Evolutionary conservation across 208 protist genomes (phyloP).

Genomic region (Wallacemonas rigidus): DNA sequence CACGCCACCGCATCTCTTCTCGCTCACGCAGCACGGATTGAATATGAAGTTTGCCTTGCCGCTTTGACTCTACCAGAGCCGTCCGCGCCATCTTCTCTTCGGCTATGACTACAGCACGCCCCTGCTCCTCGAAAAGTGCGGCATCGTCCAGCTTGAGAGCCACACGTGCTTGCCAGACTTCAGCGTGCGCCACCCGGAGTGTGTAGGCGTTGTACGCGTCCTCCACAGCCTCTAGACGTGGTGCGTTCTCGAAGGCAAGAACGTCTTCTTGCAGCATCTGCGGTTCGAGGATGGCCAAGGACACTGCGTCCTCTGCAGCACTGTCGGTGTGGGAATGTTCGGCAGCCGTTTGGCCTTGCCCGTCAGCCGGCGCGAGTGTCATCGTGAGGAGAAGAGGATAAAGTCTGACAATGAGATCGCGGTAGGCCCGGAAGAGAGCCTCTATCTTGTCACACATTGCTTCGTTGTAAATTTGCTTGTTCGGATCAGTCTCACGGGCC

Average conservation of each 20-base stretch:
- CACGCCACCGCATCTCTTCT: constrained; percentile 41
- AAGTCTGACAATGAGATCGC: constrained; percentile 18
- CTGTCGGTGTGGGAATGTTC: background rate
- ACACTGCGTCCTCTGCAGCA: background rate
- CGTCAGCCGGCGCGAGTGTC: background rate
- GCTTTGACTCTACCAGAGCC: constrained; percentile 20
- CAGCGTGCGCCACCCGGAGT: constrained; percentile 41
- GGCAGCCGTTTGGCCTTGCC: background rate
- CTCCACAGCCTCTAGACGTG: constrained; percentile 31
- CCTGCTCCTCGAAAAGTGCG: constrained; percentile 49
- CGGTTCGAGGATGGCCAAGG: background rate
- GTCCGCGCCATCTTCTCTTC: constrained; percentile 45
- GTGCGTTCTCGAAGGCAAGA: constrained; percentile 31
- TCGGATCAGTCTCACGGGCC: constrained; percentile 73
- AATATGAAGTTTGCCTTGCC: constrained; percentile 25
- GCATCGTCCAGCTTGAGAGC: constrained; percentile 48
- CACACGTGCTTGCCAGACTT: constrained; percentile 68
- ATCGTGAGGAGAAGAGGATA: background rate
- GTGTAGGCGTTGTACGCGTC: constrained; percentile 47
- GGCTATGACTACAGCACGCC: constrained; percentile 33
- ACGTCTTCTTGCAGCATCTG: background rate
- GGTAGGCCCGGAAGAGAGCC: constrained; percentile 54
- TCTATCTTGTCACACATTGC: constrained; percentile 88
- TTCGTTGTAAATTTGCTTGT: constrained; percentile 91
- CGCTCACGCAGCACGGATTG: constrained; percentile 25